A percentile compares a stretch with the other conserved stretches of the same genome.
Evolutionary conservation across 441 rosid genomes (phyloP).

Genomic region (Adansonia madagascariensis): DNA sequence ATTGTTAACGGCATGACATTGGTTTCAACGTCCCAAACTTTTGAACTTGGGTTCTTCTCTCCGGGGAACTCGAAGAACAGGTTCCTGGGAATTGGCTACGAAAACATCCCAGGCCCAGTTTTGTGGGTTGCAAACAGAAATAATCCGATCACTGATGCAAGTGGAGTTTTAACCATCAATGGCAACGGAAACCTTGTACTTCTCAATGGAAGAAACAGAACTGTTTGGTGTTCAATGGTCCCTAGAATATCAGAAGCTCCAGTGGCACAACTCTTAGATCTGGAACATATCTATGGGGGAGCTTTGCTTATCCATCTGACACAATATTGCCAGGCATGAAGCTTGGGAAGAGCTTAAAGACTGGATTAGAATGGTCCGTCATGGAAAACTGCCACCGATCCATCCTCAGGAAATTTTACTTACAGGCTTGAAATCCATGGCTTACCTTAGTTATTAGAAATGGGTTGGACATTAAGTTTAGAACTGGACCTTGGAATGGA

Average conservation of each 20-base stretch:
- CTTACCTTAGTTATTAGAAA: background rate
- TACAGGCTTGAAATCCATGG: background rate
- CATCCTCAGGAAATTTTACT: background rate
- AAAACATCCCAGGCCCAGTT: conserved; percentile 15
- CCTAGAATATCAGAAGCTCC: background rate
- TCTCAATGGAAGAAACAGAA: background rate
- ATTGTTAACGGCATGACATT: conserved; percentile 32
- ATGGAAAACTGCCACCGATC: conserved; percentile 10
- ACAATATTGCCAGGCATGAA: background rate
- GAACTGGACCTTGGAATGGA: background rate
- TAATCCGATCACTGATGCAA: conserved; percentile 23
- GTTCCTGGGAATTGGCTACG: conserved; percentile 45
- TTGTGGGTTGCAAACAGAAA: conserved; percentile 29
- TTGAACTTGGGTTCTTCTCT: conserved; percentile 44
- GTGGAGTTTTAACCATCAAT: conserved; percentile 22
- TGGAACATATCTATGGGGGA: background rate
- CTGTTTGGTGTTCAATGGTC: conserved; percentile 8
- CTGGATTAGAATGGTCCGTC: background rate
- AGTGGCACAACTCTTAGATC: background rate
- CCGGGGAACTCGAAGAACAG: conserved; percentile 27
- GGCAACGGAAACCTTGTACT: conserved; percentile 19
- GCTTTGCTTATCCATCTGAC: background rate
- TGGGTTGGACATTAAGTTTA: background rate
- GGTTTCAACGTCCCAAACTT: conserved; percentile 28
- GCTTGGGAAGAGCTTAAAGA: background rate